phyloP scores from a whole-genome alignment of 768 basidiomycete species.

The Botryobasidium botryosum region DNA sequence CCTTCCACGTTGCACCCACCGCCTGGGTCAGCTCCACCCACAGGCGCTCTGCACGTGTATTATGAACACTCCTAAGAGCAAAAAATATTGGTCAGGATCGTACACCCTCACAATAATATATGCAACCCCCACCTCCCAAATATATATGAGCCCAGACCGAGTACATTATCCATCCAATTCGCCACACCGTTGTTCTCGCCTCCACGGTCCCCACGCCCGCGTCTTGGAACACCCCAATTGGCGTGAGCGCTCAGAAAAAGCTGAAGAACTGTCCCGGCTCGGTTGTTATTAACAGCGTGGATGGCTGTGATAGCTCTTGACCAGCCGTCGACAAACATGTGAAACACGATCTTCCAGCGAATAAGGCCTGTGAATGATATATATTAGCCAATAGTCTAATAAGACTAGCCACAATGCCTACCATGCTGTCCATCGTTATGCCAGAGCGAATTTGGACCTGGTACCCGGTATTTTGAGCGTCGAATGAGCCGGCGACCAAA shows the following conservation, averaged over 20 bases:
- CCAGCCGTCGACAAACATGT: constrained; percentile 17
- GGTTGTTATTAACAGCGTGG: constrained; percentile 7
- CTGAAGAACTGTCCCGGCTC: constrained; percentile 17
- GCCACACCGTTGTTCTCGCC: constrained; percentile 18
- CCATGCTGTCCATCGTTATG: constrained; percentile 20
- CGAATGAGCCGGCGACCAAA: constrained; percentile 11
- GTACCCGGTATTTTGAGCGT: constrained; percentile 12
- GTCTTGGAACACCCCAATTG: constrained; percentile 14
- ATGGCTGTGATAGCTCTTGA: constrained; percentile 11
- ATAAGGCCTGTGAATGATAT: constrained; percentile 10
- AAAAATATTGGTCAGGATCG: not conserved
- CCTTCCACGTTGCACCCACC: constrained; percentile 25
- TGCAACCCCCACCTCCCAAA: constrained; percentile 13
- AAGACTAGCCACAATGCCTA: not conserved
- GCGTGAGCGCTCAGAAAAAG: constrained; percentile 19
- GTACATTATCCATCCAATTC: constrained; percentile 14
- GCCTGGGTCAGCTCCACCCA: constrained; percentile 25
- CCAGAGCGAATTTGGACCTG: constrained; percentile 17
- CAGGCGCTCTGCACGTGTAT: constrained; percentile 17
- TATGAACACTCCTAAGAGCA: constrained; percentile 14
- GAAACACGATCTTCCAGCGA: constrained; percentile 14
- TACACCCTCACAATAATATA: not conserved
- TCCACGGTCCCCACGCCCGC: constrained; percentile 18
- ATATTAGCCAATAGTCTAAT: not conserved
- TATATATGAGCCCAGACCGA: constrained; percentile 16